These are phyloP conservation scores for Agarophyton chilense DNA, from an alignment of 23 red algal species.

Conservation along the genomic window DNA sequence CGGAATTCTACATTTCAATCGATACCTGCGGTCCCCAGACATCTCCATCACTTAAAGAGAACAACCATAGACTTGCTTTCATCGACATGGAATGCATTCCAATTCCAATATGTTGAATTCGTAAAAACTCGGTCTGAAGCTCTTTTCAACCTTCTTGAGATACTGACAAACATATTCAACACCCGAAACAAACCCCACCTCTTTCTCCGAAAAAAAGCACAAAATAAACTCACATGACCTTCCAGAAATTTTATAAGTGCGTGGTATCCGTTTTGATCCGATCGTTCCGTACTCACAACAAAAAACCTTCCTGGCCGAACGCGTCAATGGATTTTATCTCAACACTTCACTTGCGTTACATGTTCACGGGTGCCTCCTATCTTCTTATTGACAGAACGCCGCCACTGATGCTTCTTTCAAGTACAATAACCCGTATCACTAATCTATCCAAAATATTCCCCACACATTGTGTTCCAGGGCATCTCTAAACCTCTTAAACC, in stretches of 20 bases:
- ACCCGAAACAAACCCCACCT: not conserved
- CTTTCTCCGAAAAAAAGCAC: not conserved
- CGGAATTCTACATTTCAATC: not conserved
- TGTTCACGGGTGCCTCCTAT: not conserved
- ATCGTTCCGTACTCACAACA: constrained; percentile 6
- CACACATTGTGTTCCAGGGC: not conserved
- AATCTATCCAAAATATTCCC: not conserved
- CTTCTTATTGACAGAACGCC: not conserved
- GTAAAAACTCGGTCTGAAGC: not conserved
- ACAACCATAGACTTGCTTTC: not conserved
- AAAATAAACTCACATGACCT: not conserved
- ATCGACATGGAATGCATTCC: not conserved
- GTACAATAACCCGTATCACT: constrained; percentile 6
- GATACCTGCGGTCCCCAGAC: constrained; percentile 4
- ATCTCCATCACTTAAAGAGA: not conserved
- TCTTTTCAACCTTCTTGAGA: not conserved
- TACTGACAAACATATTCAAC: not conserved
- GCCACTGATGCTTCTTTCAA: not conserved
- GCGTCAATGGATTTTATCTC: not conserved
- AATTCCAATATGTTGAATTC: not conserved
- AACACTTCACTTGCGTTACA: constrained; percentile 5
- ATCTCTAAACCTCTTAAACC: not conserved
- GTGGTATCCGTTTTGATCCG: not conserved
- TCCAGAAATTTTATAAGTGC: not conserved
- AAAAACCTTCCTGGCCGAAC: not conserved